Base-by-base conservation (phyloP, 2,329 filamentous ascomycete genomes). In the Penicillium corylophilum region DNA sequence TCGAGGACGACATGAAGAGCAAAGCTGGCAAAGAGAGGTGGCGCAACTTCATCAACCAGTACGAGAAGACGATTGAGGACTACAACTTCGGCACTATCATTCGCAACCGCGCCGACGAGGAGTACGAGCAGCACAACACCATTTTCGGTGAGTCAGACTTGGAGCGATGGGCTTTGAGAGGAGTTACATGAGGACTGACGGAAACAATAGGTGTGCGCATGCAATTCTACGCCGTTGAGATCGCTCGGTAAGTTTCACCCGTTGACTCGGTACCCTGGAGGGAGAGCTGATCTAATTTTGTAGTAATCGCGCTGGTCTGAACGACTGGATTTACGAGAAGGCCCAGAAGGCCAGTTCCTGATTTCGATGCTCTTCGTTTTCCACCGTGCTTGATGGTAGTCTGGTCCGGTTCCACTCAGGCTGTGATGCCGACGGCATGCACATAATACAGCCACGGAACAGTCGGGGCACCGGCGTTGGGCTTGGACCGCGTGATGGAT, bases 51-150 rank as follows among this genome's bases (percentile, higher is more conserved):
- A 88, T 96, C 82, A 92, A 88, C 81, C 79, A 81, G 56, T 99
- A 96, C 72, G 91, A 97, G 77, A 92, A 95, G 74, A 93, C 83
- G 75, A 79, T 99, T n/a, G 88, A 94, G 58, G 95, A 99, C 75
- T 99, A 86, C 80, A 99, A 96, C 79, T 99, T 96, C 73, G 94
- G 94, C 50, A 96, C 94, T 29, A 92, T 99, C 82, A 72, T 99
- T 64, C 85, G 94, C 51, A 81, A 83, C 51, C 89, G 82, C 66
- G 82, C 90, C 33, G 89, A 88, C 64, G 84, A 74, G 47, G 93
- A 96, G 73, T 97, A 99, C 71, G 89, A 87, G 47, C 80, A 95
- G 75, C 80, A 95, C 50, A 90, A 87, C 48, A 96, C 91, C 3
- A 96, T 99, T 47, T 97, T 99, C 65, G 91, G 89, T 92, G 70